phyloP scores from a whole-genome alignment of 371 early-diverging fungal genomes.

The Syncephalastrum contaminatum region DNA sequence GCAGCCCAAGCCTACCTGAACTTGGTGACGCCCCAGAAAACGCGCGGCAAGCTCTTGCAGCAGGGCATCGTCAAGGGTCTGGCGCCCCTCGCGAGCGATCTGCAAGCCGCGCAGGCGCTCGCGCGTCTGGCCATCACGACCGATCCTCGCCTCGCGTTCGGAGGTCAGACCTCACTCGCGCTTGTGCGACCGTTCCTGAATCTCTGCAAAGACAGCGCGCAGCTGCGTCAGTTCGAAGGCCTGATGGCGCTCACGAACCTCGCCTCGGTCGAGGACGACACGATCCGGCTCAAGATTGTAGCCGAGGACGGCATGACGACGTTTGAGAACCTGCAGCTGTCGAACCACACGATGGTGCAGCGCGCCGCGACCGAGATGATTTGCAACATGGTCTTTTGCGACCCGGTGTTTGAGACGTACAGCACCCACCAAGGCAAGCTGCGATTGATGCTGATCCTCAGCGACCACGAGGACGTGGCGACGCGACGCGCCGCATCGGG shows the following conservation, averaged over 20 bases:
- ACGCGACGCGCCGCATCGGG: constrained; percentile 89
- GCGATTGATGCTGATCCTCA: constrained; percentile 79
- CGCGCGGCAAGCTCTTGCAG: constrained; percentile 81
- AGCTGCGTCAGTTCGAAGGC: constrained; percentile 85
- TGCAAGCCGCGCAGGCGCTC: constrained; percentile 75
- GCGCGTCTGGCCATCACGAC: constrained; percentile 91
- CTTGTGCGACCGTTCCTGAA: constrained; percentile 62
- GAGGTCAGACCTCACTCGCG: constrained; percentile 58
- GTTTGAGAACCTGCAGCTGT: constrained; percentile 79
- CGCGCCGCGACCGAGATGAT: constrained; percentile 91
- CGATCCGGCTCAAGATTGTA: constrained; percentile 46
- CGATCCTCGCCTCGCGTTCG: constrained; percentile 86
- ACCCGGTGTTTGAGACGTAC: constrained; percentile 77
- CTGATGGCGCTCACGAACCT: constrained; percentile 93
- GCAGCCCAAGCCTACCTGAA: constrained; percentile 69
- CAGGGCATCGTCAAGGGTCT: constrained; percentile 77
- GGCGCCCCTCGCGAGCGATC: constrained; percentile 41
- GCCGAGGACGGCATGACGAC: constrained; percentile 61
- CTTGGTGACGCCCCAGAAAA: constrained; percentile 66
- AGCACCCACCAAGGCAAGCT: constrained; percentile 56
- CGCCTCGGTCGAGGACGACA: constrained; percentile 62
- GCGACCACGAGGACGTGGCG: constrained; percentile 81
- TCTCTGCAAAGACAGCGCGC: constrained; percentile 57
- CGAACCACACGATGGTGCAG: constrained; percentile 78
- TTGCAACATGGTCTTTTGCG: constrained; percentile 91